Conservation (phyloP, 2,329 filamentous ascomycete genomes). For the Fusarium keratoplasticum region DNA sequence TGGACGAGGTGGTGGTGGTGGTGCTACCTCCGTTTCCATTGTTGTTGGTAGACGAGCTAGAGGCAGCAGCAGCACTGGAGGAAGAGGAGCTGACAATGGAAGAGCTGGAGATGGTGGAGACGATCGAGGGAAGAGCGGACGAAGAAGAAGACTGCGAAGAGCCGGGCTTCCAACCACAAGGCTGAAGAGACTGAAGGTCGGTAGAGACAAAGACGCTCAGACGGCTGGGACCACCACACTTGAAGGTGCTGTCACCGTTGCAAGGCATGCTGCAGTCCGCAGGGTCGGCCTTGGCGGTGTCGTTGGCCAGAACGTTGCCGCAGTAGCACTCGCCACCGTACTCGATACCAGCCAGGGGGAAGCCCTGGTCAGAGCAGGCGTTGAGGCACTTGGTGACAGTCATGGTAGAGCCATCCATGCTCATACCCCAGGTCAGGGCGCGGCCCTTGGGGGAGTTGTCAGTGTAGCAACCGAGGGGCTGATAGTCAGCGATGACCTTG, state of each 20-base stretch:
- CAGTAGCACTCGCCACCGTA: conserved; percentile 63
- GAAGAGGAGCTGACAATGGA: conserved; percentile 32
- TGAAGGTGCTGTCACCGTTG: conserved; percentile 57
- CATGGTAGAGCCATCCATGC: conserved; percentile 51
- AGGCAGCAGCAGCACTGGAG: conserved; percentile 11
- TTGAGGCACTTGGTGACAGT: conserved; percentile 57
- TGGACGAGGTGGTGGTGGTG: conserved; percentile 5
- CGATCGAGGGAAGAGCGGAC: not conserved
- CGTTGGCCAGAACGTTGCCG: conserved; percentile 64
- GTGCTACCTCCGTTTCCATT: not conserved
- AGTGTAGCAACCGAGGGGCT: conserved; percentile 71
- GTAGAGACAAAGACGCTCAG: conserved; percentile 61
- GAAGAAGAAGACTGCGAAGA: conserved; percentile 13
- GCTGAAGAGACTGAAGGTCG: conserved; percentile 62
- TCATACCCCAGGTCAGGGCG: conserved; percentile 58
- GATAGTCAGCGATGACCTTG: conserved; percentile 61
- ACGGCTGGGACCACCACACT: conserved; percentile 57
- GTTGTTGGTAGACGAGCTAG: conserved; percentile 5
- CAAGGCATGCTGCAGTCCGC: conserved; percentile 64
- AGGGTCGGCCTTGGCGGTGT: conserved; percentile 50
- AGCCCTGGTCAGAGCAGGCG: conserved; percentile 57
- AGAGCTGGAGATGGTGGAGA: conserved; percentile 17
- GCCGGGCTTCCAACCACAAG: conserved; percentile 55
- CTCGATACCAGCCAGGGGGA: conserved; percentile 62
- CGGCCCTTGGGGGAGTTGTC: conserved; percentile 56